Conservation (phyloP, 2,329 filamentous ascomycete genomes). For the Pseudodiploospora longispora region DNA sequence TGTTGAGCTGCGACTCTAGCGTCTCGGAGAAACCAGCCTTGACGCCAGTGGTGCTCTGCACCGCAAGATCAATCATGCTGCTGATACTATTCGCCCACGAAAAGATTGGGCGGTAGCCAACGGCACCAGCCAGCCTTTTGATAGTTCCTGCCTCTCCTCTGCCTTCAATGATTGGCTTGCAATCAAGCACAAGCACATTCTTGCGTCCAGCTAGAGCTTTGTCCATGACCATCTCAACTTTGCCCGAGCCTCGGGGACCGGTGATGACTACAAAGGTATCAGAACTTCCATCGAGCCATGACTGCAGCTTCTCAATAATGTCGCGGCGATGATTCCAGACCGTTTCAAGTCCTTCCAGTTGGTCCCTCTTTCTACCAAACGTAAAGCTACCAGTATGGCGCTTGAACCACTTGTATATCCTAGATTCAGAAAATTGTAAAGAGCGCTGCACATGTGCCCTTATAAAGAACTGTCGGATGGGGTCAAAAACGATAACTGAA, state of each 20-base stretch:
- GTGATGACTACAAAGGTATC: constrained; percentile 93
- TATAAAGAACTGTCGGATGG: constrained; percentile 88
- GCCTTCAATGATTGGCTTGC: constrained; percentile 86
- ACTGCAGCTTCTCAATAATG: constrained; percentile 72
- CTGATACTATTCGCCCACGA: constrained; percentile 94
- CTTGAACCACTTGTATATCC: constrained; percentile 73
- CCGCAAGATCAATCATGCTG: constrained; percentile 84
- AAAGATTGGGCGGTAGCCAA: constrained; percentile 89
- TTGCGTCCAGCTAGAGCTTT: constrained; percentile 69
- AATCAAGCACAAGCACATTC: constrained; percentile 81
- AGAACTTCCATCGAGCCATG: constrained; percentile 79
- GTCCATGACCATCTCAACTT: constrained; percentile 78
- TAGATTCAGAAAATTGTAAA: constrained; percentile 65
- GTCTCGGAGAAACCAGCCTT: constrained; percentile 94
- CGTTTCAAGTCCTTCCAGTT: constrained; percentile 64
- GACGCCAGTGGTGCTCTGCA: constrained; percentile 86
- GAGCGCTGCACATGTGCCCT: constrained; percentile 76
- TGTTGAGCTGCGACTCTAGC: constrained; percentile 76
- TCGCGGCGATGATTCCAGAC: constrained; percentile 83
- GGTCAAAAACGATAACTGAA: constrained; percentile 86
- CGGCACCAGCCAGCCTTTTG: constrained; percentile 66
- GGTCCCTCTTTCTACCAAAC: constrained; percentile 46
- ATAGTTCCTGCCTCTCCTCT: constrained; percentile 83
- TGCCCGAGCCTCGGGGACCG: constrained; percentile 84
- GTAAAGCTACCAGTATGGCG: constrained; percentile 53